Conservation (phyloP, 257 asterid genomes). For the Solanum microdontum region DNA sequence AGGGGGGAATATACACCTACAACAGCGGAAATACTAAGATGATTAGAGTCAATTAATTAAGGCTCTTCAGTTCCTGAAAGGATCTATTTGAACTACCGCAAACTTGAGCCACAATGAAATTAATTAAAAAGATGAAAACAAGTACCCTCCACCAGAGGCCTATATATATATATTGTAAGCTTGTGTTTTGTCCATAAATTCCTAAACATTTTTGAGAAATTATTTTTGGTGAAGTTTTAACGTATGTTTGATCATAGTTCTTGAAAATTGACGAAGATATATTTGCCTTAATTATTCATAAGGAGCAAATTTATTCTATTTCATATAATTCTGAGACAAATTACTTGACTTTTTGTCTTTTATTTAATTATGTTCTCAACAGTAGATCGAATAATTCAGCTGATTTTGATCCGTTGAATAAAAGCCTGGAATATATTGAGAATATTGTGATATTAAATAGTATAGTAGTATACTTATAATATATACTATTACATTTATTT, state of each 20-base stretch:
- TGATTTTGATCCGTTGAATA: neutral
- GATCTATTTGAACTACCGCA: neutral
- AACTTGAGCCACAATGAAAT: neutral
- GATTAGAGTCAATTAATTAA: neutral
- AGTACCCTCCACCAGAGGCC: neutral
- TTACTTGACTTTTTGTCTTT: neutral
- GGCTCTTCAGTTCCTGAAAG: neutral
- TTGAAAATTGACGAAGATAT: neutral
- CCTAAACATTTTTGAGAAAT: too few relatives aligned
- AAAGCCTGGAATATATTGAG: neutral
- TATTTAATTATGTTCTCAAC: neutral
- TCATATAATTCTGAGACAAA: neutral
- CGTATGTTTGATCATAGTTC: too few relatives aligned
- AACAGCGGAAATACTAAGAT: neutral
- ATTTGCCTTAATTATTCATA: neutral
- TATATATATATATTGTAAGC: neutral
- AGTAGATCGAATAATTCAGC: neutral
- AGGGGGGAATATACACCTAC: neutral
- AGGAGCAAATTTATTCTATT: neutral
- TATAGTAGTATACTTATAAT: conserved; percentile 6
- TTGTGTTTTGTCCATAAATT: neutral
- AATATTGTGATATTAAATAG: neutral
- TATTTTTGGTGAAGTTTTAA: too few relatives aligned
- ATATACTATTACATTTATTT: neutral
- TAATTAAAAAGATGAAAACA: neutral